phyloP scores from a whole-genome alignment of 148 eudicot species.

The Selenicereus undatus region DNA sequence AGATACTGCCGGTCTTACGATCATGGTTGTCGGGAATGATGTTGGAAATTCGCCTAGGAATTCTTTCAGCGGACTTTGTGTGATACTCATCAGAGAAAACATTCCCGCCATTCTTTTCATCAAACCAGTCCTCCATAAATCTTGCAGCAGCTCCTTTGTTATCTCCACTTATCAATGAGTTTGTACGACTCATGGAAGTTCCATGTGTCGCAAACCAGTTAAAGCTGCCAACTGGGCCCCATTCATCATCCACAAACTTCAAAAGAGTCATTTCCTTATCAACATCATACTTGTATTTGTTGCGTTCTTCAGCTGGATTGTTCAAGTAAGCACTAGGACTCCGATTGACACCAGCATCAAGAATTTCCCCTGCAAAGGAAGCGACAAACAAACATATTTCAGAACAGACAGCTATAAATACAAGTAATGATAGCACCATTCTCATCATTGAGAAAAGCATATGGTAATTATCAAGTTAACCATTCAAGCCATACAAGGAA shows the following conservation, averaged over 20 bases:
- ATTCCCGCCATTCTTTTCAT: conserved; percentile 39
- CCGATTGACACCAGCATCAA: conserved; percentile 83
- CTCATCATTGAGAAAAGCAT: background rate
- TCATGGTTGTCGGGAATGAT: conserved; percentile 53
- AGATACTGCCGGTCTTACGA: conserved; percentile 48
- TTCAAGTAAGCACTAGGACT: conserved; percentile 93
- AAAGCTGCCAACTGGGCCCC: conserved; percentile 96
- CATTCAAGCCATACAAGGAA: background rate
- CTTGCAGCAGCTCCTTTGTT: conserved; percentile 98
- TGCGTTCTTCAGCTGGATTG: conserved; percentile 78
- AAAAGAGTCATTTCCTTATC: conserved; percentile 92
- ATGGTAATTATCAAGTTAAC: background rate
- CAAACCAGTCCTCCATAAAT: conserved; percentile 97
- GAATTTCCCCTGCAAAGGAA: conserved; percentile 70
- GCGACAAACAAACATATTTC: conserved; percentile 2
- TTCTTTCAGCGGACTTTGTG: conserved; percentile 25
- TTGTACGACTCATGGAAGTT: conserved; percentile 97
- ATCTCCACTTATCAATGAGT: conserved; percentile 88
- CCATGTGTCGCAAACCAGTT: conserved; percentile 99
- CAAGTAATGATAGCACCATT: background rate
- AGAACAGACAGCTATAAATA: background rate
- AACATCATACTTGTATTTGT: conserved; percentile 75
- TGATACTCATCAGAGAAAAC: conserved; percentile 28
- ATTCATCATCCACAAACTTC: conserved; percentile 88
- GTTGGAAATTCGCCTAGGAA: conserved; percentile 75